Percentiles rank a stretch among this genome's conserved stretches.
These are phyloP conservation scores for Styphnolobium japonicum DNA, from an alignment of 306 rosid genomes.

Conservation along the genomic window DNA sequence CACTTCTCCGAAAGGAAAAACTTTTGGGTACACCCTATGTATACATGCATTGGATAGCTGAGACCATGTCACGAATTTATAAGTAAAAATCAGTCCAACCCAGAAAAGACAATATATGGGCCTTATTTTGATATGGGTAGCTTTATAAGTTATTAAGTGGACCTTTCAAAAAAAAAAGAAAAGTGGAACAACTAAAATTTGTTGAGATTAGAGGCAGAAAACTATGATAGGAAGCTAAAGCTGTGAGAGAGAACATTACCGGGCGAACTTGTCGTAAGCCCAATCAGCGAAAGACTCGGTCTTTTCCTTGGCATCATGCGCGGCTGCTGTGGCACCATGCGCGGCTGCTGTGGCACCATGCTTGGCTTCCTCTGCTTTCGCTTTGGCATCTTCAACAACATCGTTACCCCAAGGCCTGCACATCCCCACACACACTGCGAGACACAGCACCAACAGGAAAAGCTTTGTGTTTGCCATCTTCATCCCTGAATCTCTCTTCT, in stretches of 20 bases:
- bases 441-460: slow-evolving; percentile 25
- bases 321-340: not conserved
- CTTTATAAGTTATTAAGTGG: not conserved
- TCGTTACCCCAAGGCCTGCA: slow-evolving; percentile 16
- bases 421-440: slow-evolving; percentile 27
- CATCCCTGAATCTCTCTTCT: not conserved
- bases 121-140: not conserved
- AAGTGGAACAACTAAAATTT: not conserved
- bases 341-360: not conserved
- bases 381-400: not conserved
- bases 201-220: not conserved
- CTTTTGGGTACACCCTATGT: too few relatives aligned
- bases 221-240: not conserved
- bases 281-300: slow-evolving; percentile 37
- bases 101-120: not conserved
- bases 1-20: too few relatives aligned
- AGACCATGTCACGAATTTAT: too few relatives aligned
- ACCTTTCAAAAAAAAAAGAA: too few relatives aligned
- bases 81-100: not conserved
- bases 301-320: not conserved
- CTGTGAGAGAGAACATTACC: slow-evolving; percentile 19
- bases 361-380: slow-evolving; percentile 15
- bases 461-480: slow-evolving; percentile 27
- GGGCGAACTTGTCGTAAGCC: slow-evolving; percentile 38
- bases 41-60: too few relatives aligned